phyloP scores from a whole-genome alignment of 2,329 filamentous ascomycete genomes.

The Penicillium brevicompactum region DNA sequence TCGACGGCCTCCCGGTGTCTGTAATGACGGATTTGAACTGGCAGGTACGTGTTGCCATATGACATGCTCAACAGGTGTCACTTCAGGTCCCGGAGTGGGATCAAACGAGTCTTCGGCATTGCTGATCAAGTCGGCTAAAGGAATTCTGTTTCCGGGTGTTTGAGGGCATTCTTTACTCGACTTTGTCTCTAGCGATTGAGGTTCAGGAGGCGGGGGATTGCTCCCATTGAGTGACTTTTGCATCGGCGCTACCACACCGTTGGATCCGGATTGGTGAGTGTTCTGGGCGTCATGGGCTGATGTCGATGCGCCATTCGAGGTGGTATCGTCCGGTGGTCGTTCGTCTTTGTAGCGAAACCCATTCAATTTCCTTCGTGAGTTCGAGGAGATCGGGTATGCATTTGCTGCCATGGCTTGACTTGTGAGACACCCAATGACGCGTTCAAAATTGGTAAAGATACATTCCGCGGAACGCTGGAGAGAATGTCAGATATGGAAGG shows the following conservation, averaged over 20 bases:
- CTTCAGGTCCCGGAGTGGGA: constrained; percentile 48
- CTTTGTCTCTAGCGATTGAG: constrained; percentile 28
- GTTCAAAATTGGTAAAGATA: constrained; percentile 23
- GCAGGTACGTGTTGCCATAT: constrained; percentile 57
- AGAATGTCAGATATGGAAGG: constrained; percentile 16
- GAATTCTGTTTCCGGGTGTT: constrained; percentile 61
- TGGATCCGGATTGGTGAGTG: constrained; percentile 43
- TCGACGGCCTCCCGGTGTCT: constrained; percentile 48
- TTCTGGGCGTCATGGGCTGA: constrained; percentile 47
- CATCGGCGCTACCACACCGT: constrained; percentile 33
- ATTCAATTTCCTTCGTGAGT: constrained; percentile 58
- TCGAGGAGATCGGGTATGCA: constrained; percentile 48
- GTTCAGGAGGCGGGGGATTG: constrained; percentile 19
- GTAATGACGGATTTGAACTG: constrained; percentile 49
- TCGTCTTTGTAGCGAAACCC: constrained; percentile 54
- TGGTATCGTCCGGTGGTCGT: constrained; percentile 19
- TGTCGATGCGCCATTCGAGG: constrained; percentile 26
- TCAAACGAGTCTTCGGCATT: constrained; percentile 60
- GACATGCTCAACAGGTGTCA: constrained; percentile 63
- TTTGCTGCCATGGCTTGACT: constrained; percentile 29
- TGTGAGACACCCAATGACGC: constrained; percentile 15
- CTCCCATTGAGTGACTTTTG: constrained; percentile 20
- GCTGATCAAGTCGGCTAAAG: constrained; percentile 63
- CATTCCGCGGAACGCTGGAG: constrained; percentile 27
- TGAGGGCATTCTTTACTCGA: constrained; percentile 51